These are phyloP conservation scores for Eucalyptus dawsonii DNA, from an alignment of 345 rosid species.

Conservation along the genomic window DNA sequence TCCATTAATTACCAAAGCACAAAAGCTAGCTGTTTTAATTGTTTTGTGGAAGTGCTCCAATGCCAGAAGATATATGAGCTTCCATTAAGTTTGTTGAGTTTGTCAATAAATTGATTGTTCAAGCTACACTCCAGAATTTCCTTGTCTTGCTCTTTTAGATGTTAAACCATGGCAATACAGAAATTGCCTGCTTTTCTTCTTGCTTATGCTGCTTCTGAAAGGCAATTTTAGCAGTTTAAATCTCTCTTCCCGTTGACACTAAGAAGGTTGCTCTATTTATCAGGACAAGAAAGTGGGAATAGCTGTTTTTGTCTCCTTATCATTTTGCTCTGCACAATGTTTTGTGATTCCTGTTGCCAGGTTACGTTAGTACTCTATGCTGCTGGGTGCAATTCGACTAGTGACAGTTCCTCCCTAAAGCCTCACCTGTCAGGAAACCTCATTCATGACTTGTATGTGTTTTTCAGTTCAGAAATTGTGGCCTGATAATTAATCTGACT, in stretches of 20 bases:
- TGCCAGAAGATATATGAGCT: neutral
- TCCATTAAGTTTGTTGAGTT: neutral
- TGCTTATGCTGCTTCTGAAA: neutral
- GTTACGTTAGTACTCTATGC: conserved; percentile 47
- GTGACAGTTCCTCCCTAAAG: conserved; percentile 67
- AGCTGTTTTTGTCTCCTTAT: neutral
- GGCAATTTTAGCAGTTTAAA: neutral
- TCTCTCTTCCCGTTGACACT: neutral
- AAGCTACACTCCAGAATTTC: neutral
- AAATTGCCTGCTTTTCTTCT: neutral
- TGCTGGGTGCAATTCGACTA: conserved; percentile 44
- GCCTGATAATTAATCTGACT: neutral
- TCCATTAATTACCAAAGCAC: neutral
- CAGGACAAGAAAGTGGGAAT: neutral
- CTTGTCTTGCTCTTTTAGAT: neutral
- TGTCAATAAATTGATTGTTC: neutral
- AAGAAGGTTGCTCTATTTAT: neutral
- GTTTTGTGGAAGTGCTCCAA: neutral
- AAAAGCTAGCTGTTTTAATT: neutral
- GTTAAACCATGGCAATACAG: neutral
- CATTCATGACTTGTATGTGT: conserved; percentile 67
- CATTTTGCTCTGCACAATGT: neutral
- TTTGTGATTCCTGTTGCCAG: conserved; percentile 14
- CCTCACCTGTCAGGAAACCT: conserved; percentile 69
- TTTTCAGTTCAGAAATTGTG: neutral